Conservation (phyloP, 2,329 filamentous ascomycete genomes). For the Pyrenophora teres region DNA sequence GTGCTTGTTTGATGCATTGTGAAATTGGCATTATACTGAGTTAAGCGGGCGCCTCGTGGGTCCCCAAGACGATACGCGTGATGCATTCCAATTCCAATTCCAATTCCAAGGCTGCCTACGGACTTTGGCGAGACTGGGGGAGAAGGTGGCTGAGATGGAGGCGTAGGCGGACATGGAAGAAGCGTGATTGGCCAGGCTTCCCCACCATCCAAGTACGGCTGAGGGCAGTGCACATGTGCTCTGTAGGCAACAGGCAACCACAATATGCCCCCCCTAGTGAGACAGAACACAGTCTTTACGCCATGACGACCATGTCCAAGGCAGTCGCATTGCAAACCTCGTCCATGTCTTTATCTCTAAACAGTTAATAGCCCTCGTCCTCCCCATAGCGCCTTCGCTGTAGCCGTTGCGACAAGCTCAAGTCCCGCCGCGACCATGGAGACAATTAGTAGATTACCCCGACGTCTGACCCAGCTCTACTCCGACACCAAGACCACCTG, state of each 20-base stretch:
- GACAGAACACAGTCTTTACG: conserved; percentile 23
- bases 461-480: conserved; percentile 65
- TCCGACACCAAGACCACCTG: conserved; percentile 80
- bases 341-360: conserved; percentile 22
- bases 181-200: conserved; percentile 13
- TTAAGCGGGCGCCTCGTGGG: no score
- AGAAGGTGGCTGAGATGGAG: not conserved
- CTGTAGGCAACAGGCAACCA: conserved; percentile 30
- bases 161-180: conserved; percentile 10
- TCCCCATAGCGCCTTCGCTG: conserved; percentile 7
- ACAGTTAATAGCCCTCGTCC: conserved; percentile 12
- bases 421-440: conserved; percentile 34
- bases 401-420: conserved; percentile 6
- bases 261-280: conserved; percentile 33
- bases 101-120: no score
- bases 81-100: no score
- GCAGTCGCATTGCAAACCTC: conserved; percentile 30
- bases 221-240: conserved; percentile 13
- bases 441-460: conserved; percentile 43
- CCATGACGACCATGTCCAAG: conserved; percentile 39
- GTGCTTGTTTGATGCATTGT: no score
- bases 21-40: no score
- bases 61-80: no score
- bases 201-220: conserved; percentile 11
- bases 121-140: no score